Percentiles rank a stretch among this genome's conserved stretches.
These are phyloP conservation scores for Paramecium biaurelia DNA, from an alignment of 73 alveolate species.

Conservation along the genomic window DNA sequence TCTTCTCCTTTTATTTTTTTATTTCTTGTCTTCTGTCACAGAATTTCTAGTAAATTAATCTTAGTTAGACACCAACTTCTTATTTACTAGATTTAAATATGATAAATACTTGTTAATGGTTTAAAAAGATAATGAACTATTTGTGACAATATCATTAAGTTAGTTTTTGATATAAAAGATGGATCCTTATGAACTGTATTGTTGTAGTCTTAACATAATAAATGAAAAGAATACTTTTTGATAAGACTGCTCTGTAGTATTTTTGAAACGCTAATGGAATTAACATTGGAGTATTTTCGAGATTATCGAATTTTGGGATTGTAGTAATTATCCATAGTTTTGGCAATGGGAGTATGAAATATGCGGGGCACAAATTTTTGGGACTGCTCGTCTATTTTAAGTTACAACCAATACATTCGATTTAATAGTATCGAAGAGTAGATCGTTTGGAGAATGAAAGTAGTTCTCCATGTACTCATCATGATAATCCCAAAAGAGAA, in stretches of 20 bases:
- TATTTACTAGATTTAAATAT: neutral
- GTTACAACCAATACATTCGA: neutral
- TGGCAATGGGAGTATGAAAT: neutral
- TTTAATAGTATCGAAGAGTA: neutral
- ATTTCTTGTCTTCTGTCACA: neutral
- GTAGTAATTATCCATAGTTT: neutral
- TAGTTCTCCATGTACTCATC: constrained; percentile 29
- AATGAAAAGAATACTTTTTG: neutral
- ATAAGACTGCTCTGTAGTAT: neutral
- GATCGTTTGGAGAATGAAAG: neutral
- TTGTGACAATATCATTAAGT: neutral
- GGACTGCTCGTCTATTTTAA: constrained; percentile 19
- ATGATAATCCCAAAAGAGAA: constrained; percentile 24
- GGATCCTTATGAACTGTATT: neutral
- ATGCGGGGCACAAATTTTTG: constrained; percentile 30
- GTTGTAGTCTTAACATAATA: neutral
- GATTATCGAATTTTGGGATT: neutral
- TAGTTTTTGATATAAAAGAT: constrained; percentile 16
- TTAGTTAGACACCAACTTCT: neutral
- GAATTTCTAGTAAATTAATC: neutral
- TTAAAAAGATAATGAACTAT: neutral
- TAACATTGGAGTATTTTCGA: neutral
- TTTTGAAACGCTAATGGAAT: constrained; percentile 21
- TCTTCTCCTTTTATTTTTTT: neutral
- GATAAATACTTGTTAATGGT: neutral